These are phyloP conservation scores for Magnusiomyces ingens DNA, from an alignment of 1,139 yeast genomes.

Conservation along the genomic window DNA sequence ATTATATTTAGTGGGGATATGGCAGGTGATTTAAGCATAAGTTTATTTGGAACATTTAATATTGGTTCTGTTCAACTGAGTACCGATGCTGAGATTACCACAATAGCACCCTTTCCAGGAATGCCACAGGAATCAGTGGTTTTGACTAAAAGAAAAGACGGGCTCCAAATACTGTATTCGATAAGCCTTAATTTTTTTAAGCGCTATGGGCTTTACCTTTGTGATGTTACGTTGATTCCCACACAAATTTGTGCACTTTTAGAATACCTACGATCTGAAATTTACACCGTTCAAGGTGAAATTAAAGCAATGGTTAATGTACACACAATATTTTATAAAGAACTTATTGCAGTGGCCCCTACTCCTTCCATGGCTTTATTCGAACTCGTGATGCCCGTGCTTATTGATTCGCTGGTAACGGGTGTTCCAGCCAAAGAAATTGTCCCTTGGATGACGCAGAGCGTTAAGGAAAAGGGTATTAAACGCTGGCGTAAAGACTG, in stretches of 20 bases:
- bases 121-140: background rate
- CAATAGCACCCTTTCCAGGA: slow-evolving; percentile 1
- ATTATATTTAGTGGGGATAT: slow-evolving; percentile 22
- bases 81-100: slow-evolving; percentile 5
- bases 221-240: slow-evolving; percentile 29
- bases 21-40: slow-evolving; percentile 21
- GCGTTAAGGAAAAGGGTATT: slow-evolving; percentile 62
- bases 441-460: slow-evolving; percentile 44
- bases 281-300: slow-evolving; percentile 36
- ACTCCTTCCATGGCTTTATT: background rate
- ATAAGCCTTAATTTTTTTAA: slow-evolving; percentile 17
- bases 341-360: slow-evolving; percentile 20
- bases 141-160: slow-evolving; percentile 3
- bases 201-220: slow-evolving; percentile 25
- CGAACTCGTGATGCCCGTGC: slow-evolving; percentile 20
- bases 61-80: slow-evolving; percentile 19
- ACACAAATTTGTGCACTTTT: slow-evolving; percentile 32
- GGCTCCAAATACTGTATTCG: background rate
- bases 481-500: slow-evolving; percentile 53
- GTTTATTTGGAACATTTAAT: slow-evolving; percentile 25
- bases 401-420: slow-evolving; percentile 51
- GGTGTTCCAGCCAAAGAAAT: slow-evolving; percentile 48
- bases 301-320: slow-evolving; percentile 39
- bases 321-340: slow-evolving; percentile 36
- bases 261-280: slow-evolving; percentile 38